Conservation (phyloP, 129 eudicot species). For the Saposhnikovia divaricata region DNA sequence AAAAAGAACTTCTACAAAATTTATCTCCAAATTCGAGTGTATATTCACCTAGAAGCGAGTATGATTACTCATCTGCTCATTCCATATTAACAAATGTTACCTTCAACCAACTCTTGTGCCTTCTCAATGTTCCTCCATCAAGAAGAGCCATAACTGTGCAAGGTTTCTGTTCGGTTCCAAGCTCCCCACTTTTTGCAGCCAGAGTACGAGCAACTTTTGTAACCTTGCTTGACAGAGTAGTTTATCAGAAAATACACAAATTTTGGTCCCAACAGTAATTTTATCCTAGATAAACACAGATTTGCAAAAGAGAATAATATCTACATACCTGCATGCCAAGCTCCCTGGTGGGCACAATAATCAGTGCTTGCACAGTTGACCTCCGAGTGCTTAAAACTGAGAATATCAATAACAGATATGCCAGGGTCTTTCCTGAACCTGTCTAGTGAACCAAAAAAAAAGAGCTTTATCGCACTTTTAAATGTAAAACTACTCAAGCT, state of each 20-base stretch:
- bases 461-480: neutral
- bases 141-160: constrained; percentile 87
- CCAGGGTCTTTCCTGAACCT: constrained; percentile 97
- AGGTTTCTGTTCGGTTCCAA: constrained; percentile 42
- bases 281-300: neutral
- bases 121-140: constrained; percentile 89
- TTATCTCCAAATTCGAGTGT: neutral
- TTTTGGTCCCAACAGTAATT: neutral
- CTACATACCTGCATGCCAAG: constrained; percentile 79
- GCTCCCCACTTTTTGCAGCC: constrained; percentile 50
- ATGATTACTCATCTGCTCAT: neutral
- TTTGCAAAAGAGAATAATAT: neutral
- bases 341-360: constrained; percentile 92
- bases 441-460: constrained; percentile 57
- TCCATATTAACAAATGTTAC: constrained; percentile 19
- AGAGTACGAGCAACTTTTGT: constrained; percentile 85
- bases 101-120: constrained; percentile 94
- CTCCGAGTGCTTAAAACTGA: constrained; percentile 63
- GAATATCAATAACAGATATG: constrained; percentile 59
- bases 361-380: constrained; percentile 78
- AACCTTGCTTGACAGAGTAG: constrained; percentile 35
- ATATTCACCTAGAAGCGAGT: neutral
- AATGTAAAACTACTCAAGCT: neutral
- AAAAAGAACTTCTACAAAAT: neutral
- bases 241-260: constrained; percentile 4